Base-by-base conservation (phyloP, 495 filamentous ascomycete species). In the Aspergillus avenaceus region DNA sequence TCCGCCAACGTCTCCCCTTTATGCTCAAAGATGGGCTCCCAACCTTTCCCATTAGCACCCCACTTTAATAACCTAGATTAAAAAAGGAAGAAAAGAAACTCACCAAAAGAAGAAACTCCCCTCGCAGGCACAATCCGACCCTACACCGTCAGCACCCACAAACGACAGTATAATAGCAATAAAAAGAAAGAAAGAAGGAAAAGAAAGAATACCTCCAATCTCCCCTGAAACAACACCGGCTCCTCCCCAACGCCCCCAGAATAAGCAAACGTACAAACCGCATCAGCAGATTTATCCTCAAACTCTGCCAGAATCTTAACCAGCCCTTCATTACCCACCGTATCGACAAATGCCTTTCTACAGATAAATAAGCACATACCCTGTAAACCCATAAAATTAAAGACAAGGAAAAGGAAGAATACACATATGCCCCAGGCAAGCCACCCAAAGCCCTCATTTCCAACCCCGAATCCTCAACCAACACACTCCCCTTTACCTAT, bases 401-500 rank as follows among this genome's bases (percentile, higher is more conserved):
- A 19, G 11, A n/a, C 5, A 34, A 14, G 18, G 5, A 34, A 14
- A 36, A 46, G 4, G 12, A 13, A 7, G 71, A 82, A 21, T 73
- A 96, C 90, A 96, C 86, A 66, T 96, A 96, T 16, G 91, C 88
- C 1, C 91, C 91, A 11, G 91, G 91, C 38, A 96, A 70, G 13
- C 84, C 86, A 19, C 85, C 79, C 51, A 93, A 72, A 11, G 90
- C 89, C 62, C 86, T 82, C 65, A 95, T 95, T 71, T 87, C 90
- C 29, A 96, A 72, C 62, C 84, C 87, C 9, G 90, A 95, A 69
- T 96, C 91, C 66, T 96, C 91, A n/a, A 93, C 87, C n/a, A 96
- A 75, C 22, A 95, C 91, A 7, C 91, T 88, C 1, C 90, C 90
- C 49, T 79, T 56, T 37, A 90, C 61, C 88, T 91, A 40, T 26